Base-by-base conservation (phyloP, 139 green algal species). In the Asterochloris erici region DNA sequence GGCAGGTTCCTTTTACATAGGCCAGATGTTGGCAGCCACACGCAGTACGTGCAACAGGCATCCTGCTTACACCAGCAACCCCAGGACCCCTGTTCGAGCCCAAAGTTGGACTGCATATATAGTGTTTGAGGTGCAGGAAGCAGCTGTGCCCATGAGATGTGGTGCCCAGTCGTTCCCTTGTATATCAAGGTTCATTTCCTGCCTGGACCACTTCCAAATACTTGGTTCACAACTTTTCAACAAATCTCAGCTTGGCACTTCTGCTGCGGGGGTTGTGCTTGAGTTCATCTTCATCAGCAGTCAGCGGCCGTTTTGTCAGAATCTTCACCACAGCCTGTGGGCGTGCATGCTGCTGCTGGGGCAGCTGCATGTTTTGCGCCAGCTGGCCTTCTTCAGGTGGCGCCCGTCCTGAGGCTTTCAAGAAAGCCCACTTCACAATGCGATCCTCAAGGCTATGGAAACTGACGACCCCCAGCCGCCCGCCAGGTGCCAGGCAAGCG, bases 401-500 rank as follows among this genome's bases (percentile, higher is more conserved):
- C 13, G 63, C 62, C 16, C 29, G 81, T 11, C 93, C 92, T 28
- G 90, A 90, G 26, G 92, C 92, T 17, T 74, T 64, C 62, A 88
- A 63, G 80, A 99, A 97, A 21, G 92, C 92, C 66, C 90, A 88
- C 89, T 99, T 99, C 11, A 99, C 95, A 13, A 96, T 89, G 0
- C 95, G 76, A 87, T 99, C 97, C 90, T 99, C 97, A 24, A 99
- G 87, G 29, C 85, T 94, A 87, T 99, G 97, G 84, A 99, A 99
- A 60, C 86, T 94, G 85, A 99, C 98, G 23, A 99, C 87, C 0
- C 89, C 94, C 75, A 98, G 87, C 10, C 95, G 88, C 23, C 96
- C 96, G 11, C 91, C 89, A 9, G 91, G 89, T 10, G 83, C 78
- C 54, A 97, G 84, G n/a, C 79, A 82, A 14, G 86, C 81, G 12